phyloP scores from a whole-genome alignment of 805 yeast species.

The Tetrapisispora namnaoensis region DNA sequence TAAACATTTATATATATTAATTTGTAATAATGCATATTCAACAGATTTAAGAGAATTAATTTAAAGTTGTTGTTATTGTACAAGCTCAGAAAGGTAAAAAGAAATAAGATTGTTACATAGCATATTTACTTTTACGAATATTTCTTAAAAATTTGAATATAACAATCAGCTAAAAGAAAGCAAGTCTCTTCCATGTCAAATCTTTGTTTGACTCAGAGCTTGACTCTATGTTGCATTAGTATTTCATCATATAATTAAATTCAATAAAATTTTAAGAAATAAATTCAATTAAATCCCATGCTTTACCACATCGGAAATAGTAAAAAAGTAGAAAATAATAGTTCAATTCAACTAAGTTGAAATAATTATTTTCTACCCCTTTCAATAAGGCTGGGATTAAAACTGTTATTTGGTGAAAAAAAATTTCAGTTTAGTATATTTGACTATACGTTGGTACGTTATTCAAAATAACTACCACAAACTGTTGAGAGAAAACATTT shows the following conservation, averaged over 20 bases:
- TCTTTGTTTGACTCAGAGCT: conserved; percentile 57
- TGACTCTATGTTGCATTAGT: conserved; percentile 79
- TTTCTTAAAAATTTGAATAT: neutral
- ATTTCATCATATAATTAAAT: conserved; percentile 50
- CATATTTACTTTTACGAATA: neutral
- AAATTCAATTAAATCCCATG: too few species aligned
- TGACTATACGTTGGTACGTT: conserved; percentile 46
- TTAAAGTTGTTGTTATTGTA: too few species aligned
- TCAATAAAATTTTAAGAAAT: neutral
- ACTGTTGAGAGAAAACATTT: conserved; percentile 17
- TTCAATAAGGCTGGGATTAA: neutral
- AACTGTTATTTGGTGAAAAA: neutral
- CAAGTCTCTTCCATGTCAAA: conserved; percentile 58
- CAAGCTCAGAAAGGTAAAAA: too few species aligned
- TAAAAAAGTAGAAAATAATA: neutral
- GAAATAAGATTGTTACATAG: neutral
- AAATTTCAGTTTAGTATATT: conserved; percentile 46
- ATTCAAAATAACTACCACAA: conserved; percentile 18
- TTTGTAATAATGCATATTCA: neutral
- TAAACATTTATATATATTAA: neutral
- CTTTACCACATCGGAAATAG: too few species aligned
- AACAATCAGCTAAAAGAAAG: conserved; percentile 30
- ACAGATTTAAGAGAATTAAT: neutral
- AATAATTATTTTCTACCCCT: neutral
- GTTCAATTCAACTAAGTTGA: conserved; percentile 3